Percentiles rank a stretch among this genome's conserved stretches.
phyloP scores from a whole-genome alignment of 208 protist species.

The Acanthamoeba triangularis region DNA sequence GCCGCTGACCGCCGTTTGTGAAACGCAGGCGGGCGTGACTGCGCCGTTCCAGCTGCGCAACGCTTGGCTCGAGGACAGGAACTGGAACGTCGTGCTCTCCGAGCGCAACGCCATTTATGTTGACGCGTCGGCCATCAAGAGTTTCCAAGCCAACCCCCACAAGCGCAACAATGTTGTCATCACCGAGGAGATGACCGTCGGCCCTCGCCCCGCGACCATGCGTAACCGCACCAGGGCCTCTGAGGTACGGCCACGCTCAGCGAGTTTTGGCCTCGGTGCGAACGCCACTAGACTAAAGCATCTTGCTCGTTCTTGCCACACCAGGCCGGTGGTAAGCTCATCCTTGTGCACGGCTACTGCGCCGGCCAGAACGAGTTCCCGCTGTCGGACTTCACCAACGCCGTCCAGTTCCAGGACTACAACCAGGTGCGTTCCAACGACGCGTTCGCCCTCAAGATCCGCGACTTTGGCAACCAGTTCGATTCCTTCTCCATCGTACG shows the following conservation, averaged over 20 bases:
- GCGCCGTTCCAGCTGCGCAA: conserved; percentile 67
- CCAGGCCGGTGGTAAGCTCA: conserved; percentile 1
- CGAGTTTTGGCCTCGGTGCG: not conserved
- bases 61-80: conserved; percentile 9
- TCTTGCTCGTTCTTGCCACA: not conserved
- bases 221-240: too few species aligned
- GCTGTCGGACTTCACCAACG: conserved; percentile 64
- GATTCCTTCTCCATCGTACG: conserved; percentile 24
- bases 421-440: conserved; percentile 71
- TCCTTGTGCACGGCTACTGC: conserved; percentile 82
- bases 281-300: not conserved
- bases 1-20: not conserved
- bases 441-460: conserved; percentile 76
- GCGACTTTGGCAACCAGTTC: conserved; percentile 50
- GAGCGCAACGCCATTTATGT: not conserved
- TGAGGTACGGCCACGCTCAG: not conserved
- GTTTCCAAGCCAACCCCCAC: not conserved
- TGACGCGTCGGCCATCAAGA: not conserved
- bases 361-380: conserved; percentile 64
- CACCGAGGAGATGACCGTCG: conserved; percentile 62
- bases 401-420: conserved; percentile 62
- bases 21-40: not conserved
- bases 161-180: not conserved
- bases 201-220: conserved; percentile 1
- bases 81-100: conserved; percentile 60